Evolutionary conservation across 805 yeast genomes (phyloP).

Genomic region (Kodamaea kakaduensis): DNA sequence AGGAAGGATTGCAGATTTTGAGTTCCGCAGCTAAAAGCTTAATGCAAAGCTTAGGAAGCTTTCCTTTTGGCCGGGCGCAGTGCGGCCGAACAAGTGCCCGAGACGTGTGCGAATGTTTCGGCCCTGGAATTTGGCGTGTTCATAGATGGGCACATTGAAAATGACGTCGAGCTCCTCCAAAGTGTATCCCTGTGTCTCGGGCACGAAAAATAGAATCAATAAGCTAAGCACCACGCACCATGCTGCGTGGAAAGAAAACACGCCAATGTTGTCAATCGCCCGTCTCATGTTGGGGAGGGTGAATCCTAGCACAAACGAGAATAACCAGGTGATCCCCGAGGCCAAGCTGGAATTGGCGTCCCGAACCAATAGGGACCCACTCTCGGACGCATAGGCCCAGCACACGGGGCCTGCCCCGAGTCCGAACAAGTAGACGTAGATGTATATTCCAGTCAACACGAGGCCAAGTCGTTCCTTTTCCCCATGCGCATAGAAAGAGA

Average conservation of each 20-base stretch:
- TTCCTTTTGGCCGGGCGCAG: too few relatives aligned
- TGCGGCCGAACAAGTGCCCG: too few relatives aligned
- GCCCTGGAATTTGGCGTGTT: slow-evolving; percentile 47
- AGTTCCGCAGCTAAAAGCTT: background rate
- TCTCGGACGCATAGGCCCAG: slow-evolving; percentile 25
- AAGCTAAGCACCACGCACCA: slow-evolving; percentile 73
- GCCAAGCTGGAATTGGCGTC: slow-evolving; percentile 23
- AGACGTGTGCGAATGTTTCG: too few relatives aligned
- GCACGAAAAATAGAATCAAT: slow-evolving; percentile 65
- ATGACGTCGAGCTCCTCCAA: slow-evolving; percentile 76
- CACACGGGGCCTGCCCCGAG: slow-evolving; percentile 26
- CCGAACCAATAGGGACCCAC: slow-evolving; percentile 22
- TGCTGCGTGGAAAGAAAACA: slow-evolving; percentile 87
- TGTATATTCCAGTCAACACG: slow-evolving; percentile 21
- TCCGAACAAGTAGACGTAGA: slow-evolving; percentile 19
- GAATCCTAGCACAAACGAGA: slow-evolving; percentile 23
- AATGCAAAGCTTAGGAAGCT: slow-evolving; percentile 1
- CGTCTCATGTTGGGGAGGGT: slow-evolving; percentile 31
- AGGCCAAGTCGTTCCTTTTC: slow-evolving; percentile 18
- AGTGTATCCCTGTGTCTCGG: slow-evolving; percentile 77
- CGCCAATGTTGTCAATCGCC: slow-evolving; percentile 75
- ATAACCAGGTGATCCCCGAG: slow-evolving; percentile 25
- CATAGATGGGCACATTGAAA: slow-evolving; percentile 52
- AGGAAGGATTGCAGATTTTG: too few relatives aligned
- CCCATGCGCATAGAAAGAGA: slow-evolving; percentile 19